phyloP scores from a whole-genome alignment of 2,329 filamentous ascomycete genomes.

The Venturiaceae sp. region DNA sequence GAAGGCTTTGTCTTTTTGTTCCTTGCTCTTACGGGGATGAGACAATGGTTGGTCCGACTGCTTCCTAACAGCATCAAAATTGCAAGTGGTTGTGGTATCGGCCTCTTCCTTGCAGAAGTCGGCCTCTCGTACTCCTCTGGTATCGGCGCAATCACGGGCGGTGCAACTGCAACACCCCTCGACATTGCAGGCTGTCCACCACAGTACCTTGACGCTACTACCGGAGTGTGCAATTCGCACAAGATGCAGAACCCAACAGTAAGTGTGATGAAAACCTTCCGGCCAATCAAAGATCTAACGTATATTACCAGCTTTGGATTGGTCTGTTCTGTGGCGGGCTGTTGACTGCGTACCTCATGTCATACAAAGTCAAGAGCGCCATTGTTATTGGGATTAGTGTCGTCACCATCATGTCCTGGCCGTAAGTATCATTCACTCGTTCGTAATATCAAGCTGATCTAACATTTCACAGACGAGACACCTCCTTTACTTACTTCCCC shows the following conservation, averaged over 20 bases:
- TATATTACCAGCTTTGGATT: slow-evolving; percentile 55
- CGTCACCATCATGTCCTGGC: slow-evolving; percentile 84
- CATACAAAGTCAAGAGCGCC: slow-evolving; percentile 78
- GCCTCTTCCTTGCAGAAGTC: slow-evolving; percentile 67
- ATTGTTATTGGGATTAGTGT: slow-evolving; percentile 75
- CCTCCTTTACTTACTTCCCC: slow-evolving; percentile 71
- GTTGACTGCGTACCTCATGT: slow-evolving; percentile 69
- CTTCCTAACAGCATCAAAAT: slow-evolving; percentile 80
- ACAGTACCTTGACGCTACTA: slow-evolving; percentile 31
- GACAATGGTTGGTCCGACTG: slow-evolving; percentile 77
- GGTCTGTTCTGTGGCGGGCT: slow-evolving; percentile 80
- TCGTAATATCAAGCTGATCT: slow-evolving; percentile 8
- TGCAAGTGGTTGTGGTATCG: slow-evolving; percentile 76
- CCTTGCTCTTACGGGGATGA: slow-evolving; percentile 68
- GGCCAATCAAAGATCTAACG: slow-evolving; percentile 5
- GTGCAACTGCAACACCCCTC: slow-evolving; percentile 51
- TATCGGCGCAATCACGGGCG: slow-evolving; percentile 66
- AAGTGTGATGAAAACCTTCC: slow-evolving; percentile 12
- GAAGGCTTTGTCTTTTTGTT: slow-evolving; percentile 80
- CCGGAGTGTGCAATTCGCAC: slow-evolving; percentile 52
- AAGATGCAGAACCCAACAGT: slow-evolving; percentile 72
- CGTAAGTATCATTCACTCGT: slow-evolving; percentile 27
- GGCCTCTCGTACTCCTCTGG: slow-evolving; percentile 71
- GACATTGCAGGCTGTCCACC: slow-evolving; percentile 65
- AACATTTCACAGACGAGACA: slow-evolving; percentile 40